Evolutionary conservation across 78 protist genomes (phyloP), one percentile per base, ranked within the genome.

Genomic region (Bodo saltans): DNA sequence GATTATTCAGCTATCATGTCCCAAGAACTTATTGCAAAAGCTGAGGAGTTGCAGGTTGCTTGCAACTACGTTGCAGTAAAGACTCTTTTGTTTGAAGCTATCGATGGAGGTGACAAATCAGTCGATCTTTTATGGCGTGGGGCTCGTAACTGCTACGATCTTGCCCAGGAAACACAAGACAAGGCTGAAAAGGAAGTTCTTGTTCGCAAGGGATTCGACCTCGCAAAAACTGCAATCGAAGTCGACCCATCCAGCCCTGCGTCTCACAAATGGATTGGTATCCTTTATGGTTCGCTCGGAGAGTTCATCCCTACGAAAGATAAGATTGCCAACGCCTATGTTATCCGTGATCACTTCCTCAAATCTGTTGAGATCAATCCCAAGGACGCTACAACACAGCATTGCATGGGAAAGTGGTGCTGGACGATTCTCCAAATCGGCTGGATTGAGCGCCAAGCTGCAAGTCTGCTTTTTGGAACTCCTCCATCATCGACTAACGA

Each of bases 201-300:
- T 17, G 60, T 47, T 17, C 60, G 60, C 60, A 8, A 17, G n/a
- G 60, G 60, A 8, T 8, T 47, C 60, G 60, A 47, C 60, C 60
- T 47, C 60, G 60, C 17, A 17, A 47, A 47, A 17, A 17, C 8
- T 8, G 8, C 60, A 8, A 17, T 47, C 60, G 60, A 47, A 8
- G 17, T 23, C n/a, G 60, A 47, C 60, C n/a, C 60, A 8, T 47
- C 60, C 60, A 17, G 17, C 17, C n/a, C n/a, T 8, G n/a, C 8
- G 60, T 8, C 60, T 8, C 60, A 47, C 60, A 78, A 83, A 69
- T 84, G 87, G 87, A 72, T 52, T 68, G 87, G 81, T 28, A 74
- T 84, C 60, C 28, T 73, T 39, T 39, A 47, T 1, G 17, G 68
- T 0, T 42, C 76, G 23, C 33, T 74, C 42, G 87, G 79, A 26